Percentiles rank a stretch among this genome's conserved stretches.
phyloP scores from a whole-genome alignment of 495 filamentous ascomycete genomes.

The Neohortaea acidophila region DNA sequence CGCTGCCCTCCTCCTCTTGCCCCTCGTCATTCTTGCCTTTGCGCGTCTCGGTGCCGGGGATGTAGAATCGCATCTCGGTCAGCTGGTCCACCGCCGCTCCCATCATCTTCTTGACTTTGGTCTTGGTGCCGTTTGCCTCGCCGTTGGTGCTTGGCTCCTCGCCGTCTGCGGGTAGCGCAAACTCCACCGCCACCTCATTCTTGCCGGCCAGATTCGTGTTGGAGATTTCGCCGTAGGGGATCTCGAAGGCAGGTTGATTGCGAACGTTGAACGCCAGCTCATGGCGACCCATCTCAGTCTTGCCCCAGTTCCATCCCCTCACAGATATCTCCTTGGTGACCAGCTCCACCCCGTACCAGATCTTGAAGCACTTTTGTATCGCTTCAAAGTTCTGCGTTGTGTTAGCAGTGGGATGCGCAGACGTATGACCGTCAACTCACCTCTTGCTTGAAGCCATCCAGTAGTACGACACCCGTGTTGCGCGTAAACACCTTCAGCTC shows the following conservation, averaged over 20 bases:
- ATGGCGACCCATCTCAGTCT: constrained; percentile 87
- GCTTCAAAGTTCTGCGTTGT: constrained; percentile 66
- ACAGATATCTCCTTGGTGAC: constrained; percentile 87
- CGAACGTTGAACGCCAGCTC: constrained; percentile 94
- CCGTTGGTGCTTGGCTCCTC: constrained; percentile 55
- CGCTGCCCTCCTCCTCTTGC: constrained; percentile 40
- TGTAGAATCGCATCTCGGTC: constrained; percentile 97
- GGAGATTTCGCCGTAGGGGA: constrained; percentile 92
- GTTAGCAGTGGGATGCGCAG: neutral
- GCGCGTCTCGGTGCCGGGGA: constrained; percentile 76
- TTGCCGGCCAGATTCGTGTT: constrained; percentile 97
- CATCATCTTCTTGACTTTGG: constrained; percentile 75
- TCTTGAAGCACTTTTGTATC: constrained; percentile 77
- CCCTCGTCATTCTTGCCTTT: constrained; percentile 53
- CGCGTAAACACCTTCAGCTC: constrained; percentile 82
- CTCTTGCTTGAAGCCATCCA: constrained; percentile 90
- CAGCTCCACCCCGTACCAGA: constrained; percentile 86
- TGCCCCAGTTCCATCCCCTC: constrained; percentile 99
- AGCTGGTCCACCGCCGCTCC: constrained; percentile 79
- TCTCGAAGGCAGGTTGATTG: constrained; percentile 91
- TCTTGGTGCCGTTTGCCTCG: constrained; percentile 59
- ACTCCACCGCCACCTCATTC: constrained; percentile 95
- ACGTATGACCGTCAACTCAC: constrained; percentile 30
- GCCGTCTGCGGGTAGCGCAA: constrained; percentile 53
- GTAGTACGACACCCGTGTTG: constrained; percentile 70